Evolutionary conservation across 164 flowering plant species (phyloP).

Genomic region (Chimonanthus salicifolius): DNA sequence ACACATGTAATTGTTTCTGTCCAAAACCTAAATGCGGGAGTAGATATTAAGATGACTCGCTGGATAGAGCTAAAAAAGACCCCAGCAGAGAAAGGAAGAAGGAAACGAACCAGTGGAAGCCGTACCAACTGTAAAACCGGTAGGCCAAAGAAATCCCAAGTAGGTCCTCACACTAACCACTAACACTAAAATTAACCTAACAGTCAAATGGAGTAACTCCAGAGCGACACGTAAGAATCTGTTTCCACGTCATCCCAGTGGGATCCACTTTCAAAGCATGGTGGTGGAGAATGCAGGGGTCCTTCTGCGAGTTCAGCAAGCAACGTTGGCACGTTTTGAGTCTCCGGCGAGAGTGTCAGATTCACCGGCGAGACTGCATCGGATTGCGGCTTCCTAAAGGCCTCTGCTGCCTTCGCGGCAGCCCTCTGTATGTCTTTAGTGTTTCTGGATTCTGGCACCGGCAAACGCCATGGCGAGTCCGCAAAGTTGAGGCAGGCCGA

Average conservation of each 20-base stretch:
- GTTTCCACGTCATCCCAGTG: conserved; percentile 26
- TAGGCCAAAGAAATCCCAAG: too few species aligned
- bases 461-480: conserved; percentile 62
- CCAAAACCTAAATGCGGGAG: too few species aligned
- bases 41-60: too few species aligned
- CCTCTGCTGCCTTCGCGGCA: conserved; percentile 69
- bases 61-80: too few species aligned
- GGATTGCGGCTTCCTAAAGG: conserved; percentile 25
- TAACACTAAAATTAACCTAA: too few species aligned
- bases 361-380: background rate
- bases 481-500: conserved; percentile 71
- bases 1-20: too few species aligned
- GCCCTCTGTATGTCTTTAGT: conserved; percentile 67
- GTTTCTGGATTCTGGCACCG: conserved; percentile 36
- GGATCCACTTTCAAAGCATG: background rate
- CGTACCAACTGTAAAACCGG: too few species aligned
- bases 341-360: conserved; percentile 5
- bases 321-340: conserved; percentile 21
- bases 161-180: too few species aligned
- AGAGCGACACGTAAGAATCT: conserved; percentile 36
- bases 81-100: too few species aligned
- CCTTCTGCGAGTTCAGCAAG: conserved; percentile 46
- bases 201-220: conserved; percentile 41
- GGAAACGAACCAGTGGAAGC: too few species aligned
- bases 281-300: conserved; percentile 47